Conservation (phyloP, 2,329 filamentous ascomycete genomes). For the Dactylellina parvicollis region DNA sequence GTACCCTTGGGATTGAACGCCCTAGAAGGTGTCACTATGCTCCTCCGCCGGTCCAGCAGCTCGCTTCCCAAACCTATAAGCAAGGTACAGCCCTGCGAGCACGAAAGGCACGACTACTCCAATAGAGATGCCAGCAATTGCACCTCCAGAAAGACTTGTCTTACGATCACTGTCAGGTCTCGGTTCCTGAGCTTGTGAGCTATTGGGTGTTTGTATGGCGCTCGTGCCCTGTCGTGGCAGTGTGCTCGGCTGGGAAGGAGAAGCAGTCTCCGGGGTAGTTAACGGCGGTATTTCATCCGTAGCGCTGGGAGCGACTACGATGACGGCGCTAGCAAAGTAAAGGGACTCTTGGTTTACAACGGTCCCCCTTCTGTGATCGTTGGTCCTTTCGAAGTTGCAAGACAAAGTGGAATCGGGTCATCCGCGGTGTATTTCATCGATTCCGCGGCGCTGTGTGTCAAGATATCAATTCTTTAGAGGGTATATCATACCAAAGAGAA, state of each 20-base stretch:
- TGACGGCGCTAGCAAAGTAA: constrained; percentile 40
- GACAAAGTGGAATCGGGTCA: constrained; percentile 25
- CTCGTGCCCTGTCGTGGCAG: background rate
- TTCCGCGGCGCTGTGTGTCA: constrained; percentile 11
- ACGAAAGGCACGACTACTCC: constrained; percentile 25
- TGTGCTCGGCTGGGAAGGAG: background rate
- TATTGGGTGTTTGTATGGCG: constrained; percentile 1
- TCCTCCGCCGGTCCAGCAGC: background rate
- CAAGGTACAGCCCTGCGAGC: constrained; percentile 17
- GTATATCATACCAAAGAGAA: background rate
- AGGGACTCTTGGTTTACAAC: constrained; percentile 37
- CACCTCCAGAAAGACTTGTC: constrained; percentile 17
- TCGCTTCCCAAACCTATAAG: constrained; percentile 31
- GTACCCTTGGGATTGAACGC: background rate
- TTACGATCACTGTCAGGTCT: background rate
- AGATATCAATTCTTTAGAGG: background rate
- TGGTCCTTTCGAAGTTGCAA: constrained; percentile 34
- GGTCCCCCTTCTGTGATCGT: constrained; percentile 21
- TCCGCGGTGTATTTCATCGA: constrained; percentile 32
- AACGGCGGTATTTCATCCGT: constrained; percentile 1
- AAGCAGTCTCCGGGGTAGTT: too few species aligned
- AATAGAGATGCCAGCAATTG: constrained; percentile 32
- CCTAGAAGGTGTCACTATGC: background rate
- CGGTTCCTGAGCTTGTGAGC: constrained; percentile 1
- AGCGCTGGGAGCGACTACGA: constrained; percentile 5